Conservation (phyloP, 345 rosid species). For the Brassica juncea region DNA sequence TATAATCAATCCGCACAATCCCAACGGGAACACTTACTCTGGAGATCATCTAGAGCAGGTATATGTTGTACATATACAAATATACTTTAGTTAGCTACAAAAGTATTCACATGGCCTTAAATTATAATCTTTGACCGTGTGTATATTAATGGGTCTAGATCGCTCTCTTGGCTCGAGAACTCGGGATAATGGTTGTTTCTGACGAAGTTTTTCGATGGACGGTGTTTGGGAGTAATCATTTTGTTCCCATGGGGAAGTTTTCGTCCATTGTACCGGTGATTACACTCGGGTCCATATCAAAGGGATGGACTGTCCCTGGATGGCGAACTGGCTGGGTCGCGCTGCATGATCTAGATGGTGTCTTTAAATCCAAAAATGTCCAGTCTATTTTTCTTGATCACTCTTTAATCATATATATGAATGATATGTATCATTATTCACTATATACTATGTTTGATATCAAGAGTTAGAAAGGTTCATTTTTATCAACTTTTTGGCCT, state of each 20-base stretch:
- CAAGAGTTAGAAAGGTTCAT: neutral
- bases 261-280: conserved; percentile 53
- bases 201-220: conserved; percentile 58
- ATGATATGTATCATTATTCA: neutral
- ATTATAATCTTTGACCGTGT: neutral
- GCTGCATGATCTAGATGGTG: conserved; percentile 43
- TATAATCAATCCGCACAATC: conserved; percentile 47
- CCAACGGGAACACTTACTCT: conserved; percentile 40
- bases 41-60: conserved; percentile 48
- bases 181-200: conserved; percentile 51
- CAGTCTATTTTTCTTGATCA: neutral
- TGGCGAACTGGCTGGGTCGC: conserved; percentile 65
- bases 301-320: conserved; percentile 62
- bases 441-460: neutral
- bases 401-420: neutral
- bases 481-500: neutral
- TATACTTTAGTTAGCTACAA: neutral
- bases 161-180: conserved; percentile 49
- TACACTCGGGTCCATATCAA: conserved; percentile 59
- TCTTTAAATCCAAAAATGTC: conserved; percentile 43
- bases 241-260: conserved; percentile 51
- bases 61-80: neutral
- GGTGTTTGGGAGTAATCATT: conserved; percentile 47
- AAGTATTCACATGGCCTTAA: neutral
- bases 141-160: conserved; percentile 37